Evolutionary conservation across 768 basidiomycete genomes (phyloP).

Genomic region (Paxillus involutus): DNA sequence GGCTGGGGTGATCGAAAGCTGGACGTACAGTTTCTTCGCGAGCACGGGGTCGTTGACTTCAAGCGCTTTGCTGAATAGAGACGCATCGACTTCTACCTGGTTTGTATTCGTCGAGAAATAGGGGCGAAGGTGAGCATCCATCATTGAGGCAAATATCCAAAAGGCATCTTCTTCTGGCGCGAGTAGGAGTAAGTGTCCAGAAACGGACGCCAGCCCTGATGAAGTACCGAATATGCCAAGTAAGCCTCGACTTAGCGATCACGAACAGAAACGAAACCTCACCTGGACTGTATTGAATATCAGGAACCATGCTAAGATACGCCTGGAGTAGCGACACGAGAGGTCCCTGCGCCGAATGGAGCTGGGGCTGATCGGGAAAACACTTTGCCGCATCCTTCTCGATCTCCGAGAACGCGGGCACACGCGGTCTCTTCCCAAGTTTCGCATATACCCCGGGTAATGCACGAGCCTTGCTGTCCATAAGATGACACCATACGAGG

Average conservation of each 20-base stretch:
- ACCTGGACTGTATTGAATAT: slow-evolving; percentile 71
- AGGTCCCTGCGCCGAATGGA: slow-evolving; percentile 56
- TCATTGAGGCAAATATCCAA: slow-evolving; percentile 86
- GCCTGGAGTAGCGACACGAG: slow-evolving; percentile 63
- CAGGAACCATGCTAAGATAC: slow-evolving; percentile 84
- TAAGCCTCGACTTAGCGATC: background rate
- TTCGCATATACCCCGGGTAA: slow-evolving; percentile 70
- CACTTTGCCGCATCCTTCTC: slow-evolving; percentile 54
- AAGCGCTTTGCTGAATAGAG: slow-evolving; percentile 68
- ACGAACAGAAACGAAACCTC: slow-evolving; percentile 11
- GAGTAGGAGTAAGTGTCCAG: slow-evolving; percentile 69
- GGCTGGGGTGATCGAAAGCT: slow-evolving; percentile 58
- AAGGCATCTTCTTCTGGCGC: slow-evolving; percentile 89
- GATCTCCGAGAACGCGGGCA: slow-evolving; percentile 50
- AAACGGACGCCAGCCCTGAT: slow-evolving; percentile 66
- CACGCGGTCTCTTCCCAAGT: slow-evolving; percentile 54
- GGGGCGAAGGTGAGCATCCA: slow-evolving; percentile 79
- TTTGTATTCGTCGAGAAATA: slow-evolving; percentile 64
- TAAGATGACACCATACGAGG: slow-evolving; percentile 79
- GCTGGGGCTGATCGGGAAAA: slow-evolving; percentile 58
- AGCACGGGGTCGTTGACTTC: slow-evolving; percentile 57
- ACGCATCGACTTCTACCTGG: slow-evolving; percentile 76
- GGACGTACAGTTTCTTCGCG: slow-evolving; percentile 67
- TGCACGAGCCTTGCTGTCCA: slow-evolving; percentile 70
- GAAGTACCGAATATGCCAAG: background rate